Base-by-base conservation (phyloP, 1,284 basidiomycete species). In the Cryptococcus sp. region DNA sequence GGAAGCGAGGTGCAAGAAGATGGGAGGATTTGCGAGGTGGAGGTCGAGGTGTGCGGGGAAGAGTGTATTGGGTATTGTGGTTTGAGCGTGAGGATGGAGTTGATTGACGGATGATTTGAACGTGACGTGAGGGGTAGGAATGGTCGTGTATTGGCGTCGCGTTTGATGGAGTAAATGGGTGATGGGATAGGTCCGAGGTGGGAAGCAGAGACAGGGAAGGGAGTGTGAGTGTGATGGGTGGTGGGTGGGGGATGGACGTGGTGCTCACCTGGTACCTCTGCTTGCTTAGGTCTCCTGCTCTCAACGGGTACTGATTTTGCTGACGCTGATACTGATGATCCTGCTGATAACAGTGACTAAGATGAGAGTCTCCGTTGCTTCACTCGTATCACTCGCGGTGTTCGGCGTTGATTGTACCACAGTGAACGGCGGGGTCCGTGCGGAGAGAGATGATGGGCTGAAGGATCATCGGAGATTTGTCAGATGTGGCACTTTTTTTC, bases 161-260 rank as follows among this genome's bases (percentile, higher is more conserved):
- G 13, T 11, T 11, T 11, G 38, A 40, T 53, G 51, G 52, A 58
- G 19, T 37, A 48, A 52, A 50, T 43, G 53, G 57, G 52, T 58
- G 56, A 52, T 54, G 57, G 52, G 52, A 54, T 40, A 52, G 57
- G 25, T 22, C 41, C 46, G 17, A 45, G 34, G 34, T 38, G 22
- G 22, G 5, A 57, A 23, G 37, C 50, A 43, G 48, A 25, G 50
- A 20, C 48, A 43, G 47, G 8, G 19, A 37, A 22, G 47, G 23
- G 41, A 49, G 47, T 37, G 47, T 47, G 25, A 47, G 46, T 47
- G 46, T 29, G 25, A 23, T n/a, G 25, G 46, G 41, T n/a, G 41
- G 22, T 7, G 7, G 41, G 41, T 44, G 41, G 41, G 41, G 15
- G n/a, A 22, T n/a, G 41, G 10, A 44, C 29, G 3, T 34, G 13